A percentile compares a stretch with the other conserved stretches of the same genome.
Evolutionary conservation across 2,329 filamentous ascomycete genomes (phyloP).

Genomic region (Neophaeococcomyces mojaviensis): DNA sequence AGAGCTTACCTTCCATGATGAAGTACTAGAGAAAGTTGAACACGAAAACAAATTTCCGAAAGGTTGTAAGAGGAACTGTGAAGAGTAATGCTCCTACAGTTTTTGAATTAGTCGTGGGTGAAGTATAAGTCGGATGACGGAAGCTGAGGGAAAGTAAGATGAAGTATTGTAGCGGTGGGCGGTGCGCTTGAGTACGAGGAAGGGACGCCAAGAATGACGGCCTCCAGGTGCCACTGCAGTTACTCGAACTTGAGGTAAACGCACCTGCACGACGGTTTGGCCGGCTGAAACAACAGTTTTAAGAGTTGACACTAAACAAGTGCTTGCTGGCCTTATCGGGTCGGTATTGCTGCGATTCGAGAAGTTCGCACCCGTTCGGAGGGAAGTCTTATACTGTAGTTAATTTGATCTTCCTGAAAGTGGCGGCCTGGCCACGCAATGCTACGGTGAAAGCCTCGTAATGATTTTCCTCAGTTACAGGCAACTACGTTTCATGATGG

Average conservation of each 20-base stretch:
- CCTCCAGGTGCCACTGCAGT: constrained; percentile 3
- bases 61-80: background rate
- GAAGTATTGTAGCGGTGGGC: constrained; percentile 21
- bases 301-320: background rate
- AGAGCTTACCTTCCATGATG: constrained; percentile 60
- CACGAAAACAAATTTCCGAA: background rate
- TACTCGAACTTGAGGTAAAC: constrained; percentile 1
- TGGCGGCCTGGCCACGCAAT: constrained; percentile 21
- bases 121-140: constrained; percentile 12
- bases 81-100: constrained; percentile 4
- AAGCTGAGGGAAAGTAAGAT: constrained; percentile 20
- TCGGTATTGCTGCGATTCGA: background rate
- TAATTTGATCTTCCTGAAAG: background rate
- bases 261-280: background rate
- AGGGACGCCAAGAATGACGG: constrained; percentile 8
- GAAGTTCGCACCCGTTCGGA: background rate
- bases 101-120: constrained; percentile 3
- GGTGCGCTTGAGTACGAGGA: constrained; percentile 6
- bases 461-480: constrained; percentile 7
- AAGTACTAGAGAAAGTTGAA: constrained; percentile 18
- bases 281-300: background rate
- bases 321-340: constrained; percentile 2
- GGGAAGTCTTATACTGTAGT: background rate
- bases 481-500: constrained; percentile 8
- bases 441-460: constrained; percentile 16